phyloP scores from a whole-genome alignment of 2,329 filamentous ascomycete genomes.

The Eurotiales sp. region DNA sequence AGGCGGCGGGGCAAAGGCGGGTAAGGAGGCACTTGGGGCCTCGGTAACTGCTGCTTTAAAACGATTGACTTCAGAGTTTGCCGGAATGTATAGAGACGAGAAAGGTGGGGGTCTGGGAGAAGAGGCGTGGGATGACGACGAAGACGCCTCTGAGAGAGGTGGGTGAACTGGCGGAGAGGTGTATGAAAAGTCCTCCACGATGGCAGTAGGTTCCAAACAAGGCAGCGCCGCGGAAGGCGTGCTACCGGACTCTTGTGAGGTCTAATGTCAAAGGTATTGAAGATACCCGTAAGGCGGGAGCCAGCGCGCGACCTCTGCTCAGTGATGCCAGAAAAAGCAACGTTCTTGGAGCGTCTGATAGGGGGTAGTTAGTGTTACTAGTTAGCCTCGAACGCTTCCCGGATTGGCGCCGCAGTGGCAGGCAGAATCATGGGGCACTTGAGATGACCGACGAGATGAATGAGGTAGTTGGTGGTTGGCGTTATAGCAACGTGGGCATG shows the following conservation, averaged over 20 bases:
- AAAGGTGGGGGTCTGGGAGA: constrained; percentile 59
- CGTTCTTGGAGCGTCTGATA: constrained; percentile 8
- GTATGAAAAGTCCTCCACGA: constrained; percentile 38
- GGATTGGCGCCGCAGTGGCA: constrained; percentile 2
- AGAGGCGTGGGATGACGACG: constrained; percentile 49
- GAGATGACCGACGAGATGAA: not conserved
- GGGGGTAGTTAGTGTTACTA: constrained; percentile 8
- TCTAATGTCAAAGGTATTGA: constrained; percentile 23
- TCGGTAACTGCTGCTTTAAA: constrained; percentile 45
- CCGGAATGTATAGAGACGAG: constrained; percentile 59
- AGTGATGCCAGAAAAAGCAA: constrained; percentile 2
- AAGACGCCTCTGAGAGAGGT: constrained; percentile 38
- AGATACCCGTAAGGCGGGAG: not conserved
- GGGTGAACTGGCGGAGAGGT: constrained; percentile 38
- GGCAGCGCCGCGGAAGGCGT: constrained; percentile 45
- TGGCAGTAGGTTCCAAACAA: constrained; percentile 33
- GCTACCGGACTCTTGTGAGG: constrained; percentile 25
- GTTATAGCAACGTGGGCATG: not conserved
- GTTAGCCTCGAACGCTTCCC: constrained; percentile 36
- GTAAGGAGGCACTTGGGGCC: constrained; percentile 43
- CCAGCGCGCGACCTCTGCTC: not conserved
- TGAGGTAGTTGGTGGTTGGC: too few relatives aligned
- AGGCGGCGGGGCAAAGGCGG: constrained; percentile 51
- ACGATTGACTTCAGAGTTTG: constrained; percentile 36
- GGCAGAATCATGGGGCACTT: not conserved